These are phyloP conservation scores for Chlorella sp. DNA, from an alignment of 139 green algal species.

Conservation along the genomic window DNA sequence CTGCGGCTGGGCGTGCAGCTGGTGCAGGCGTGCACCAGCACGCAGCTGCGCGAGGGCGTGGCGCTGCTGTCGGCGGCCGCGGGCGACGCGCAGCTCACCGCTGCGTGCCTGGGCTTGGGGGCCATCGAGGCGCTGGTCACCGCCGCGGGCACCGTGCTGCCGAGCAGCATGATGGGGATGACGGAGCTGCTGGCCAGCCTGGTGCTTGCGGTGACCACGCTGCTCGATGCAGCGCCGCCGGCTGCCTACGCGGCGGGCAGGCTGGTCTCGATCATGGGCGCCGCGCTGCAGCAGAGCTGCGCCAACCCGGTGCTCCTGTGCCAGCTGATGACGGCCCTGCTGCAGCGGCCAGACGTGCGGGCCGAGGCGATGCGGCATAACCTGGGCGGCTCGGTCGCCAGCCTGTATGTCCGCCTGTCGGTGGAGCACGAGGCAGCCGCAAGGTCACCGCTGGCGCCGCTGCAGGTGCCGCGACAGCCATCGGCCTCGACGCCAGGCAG, in stretches of 20 bases:
- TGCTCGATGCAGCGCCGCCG: conserved; percentile 25
- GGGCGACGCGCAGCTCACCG: neutral
- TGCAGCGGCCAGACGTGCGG: conserved; percentile 35
- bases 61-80: conserved; percentile 24
- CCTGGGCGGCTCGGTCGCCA: conserved; percentile 5
- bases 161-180: conserved; percentile 24
- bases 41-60: conserved; percentile 34
- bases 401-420: conserved; percentile 12
- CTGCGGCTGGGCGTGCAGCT: conserved; percentile 12
- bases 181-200: conserved; percentile 29
- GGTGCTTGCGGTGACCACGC: conserved; percentile 10
- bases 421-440: conserved; percentile 14
- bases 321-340: conserved; percentile 24
- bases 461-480: conserved; percentile 13
- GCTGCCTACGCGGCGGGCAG: neutral
- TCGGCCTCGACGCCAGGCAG: too few species aligned
- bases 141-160: conserved; percentile 30
- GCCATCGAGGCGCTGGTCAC: conserved; percentile 32
- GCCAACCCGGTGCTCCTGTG: conserved; percentile 38
- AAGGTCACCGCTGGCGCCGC: neutral
- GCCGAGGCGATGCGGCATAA: conserved; percentile 29
- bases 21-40: conserved; percentile 4
- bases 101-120: conserved; percentile 1
- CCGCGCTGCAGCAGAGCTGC: conserved; percentile 26
- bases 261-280: conserved; percentile 12